Evolutionary conservation across 805 yeast species (phyloP).

Genomic region (Saturnispora gosingensis): DNA sequence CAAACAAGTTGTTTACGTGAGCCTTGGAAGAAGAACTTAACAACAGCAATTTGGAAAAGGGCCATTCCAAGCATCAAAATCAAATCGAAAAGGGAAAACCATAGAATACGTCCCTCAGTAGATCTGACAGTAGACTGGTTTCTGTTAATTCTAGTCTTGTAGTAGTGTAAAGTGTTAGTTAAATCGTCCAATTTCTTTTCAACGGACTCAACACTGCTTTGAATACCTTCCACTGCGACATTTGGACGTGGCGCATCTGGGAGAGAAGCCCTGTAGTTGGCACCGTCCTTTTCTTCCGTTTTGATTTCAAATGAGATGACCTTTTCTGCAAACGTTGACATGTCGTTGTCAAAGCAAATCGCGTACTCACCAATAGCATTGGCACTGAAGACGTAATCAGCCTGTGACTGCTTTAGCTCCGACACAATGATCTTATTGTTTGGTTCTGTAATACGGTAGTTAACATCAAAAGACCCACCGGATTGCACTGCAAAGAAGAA

Average conservation of each 20-base stretch:
- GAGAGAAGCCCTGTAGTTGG: constrained; percentile 46
- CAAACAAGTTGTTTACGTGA: constrained; percentile 58
- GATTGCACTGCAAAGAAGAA: constrained; percentile 78
- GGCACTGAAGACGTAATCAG: constrained; percentile 67
- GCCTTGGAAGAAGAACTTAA: constrained; percentile 63
- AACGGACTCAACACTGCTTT: constrained; percentile 44
- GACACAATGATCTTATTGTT: constrained; percentile 41
- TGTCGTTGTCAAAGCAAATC: constrained; percentile 75
- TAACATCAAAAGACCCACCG: constrained; percentile 75
- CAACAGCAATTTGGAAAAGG: constrained; percentile 53
- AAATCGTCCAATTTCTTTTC: constrained; percentile 51
- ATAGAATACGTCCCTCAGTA: constrained; percentile 52
- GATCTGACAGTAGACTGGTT: constrained; percentile 74
- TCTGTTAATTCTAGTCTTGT: constrained; percentile 83
- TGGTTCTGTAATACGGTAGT: constrained; percentile 56
- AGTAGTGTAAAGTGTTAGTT: constrained; percentile 59
- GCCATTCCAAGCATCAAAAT: constrained; percentile 63
- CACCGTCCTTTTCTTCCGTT: constrained; percentile 28
- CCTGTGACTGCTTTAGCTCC: constrained; percentile 62
- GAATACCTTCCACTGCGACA: constrained; percentile 47
- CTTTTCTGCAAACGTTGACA: constrained; percentile 76
- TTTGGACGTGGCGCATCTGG: constrained; percentile 51
- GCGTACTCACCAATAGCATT: constrained; percentile 69
- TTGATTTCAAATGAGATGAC: constrained; percentile 76
- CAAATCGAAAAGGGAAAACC: constrained; percentile 59